Percentiles rank a stretch among this genome's conserved stretches.
Evolutionary conservation across 2,329 filamentous ascomycete species (phyloP).

Genomic region (Cryphonectria parasitica): DNA sequence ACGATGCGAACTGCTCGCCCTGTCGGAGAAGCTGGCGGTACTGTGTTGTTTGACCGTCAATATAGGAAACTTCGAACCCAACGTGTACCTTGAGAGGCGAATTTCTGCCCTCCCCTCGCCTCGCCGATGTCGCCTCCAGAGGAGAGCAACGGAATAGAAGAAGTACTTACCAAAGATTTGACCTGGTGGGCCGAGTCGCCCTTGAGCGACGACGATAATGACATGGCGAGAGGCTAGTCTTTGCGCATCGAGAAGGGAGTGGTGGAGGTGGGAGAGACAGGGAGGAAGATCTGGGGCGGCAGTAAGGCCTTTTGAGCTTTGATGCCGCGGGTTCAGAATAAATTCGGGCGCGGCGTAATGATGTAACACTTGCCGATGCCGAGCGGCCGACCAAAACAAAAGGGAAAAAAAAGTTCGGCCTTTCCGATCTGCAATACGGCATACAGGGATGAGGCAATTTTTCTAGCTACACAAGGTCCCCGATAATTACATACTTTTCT

Average conservation of each 20-base stretch:
- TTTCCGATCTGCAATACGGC: slow-evolving; percentile 15
- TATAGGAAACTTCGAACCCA: slow-evolving; percentile 15
- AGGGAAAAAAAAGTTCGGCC: slow-evolving; percentile 22
- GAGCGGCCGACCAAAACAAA: slow-evolving; percentile 19
- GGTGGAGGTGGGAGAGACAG: background rate
- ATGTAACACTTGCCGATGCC: slow-evolving; percentile 29
- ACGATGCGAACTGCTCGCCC: slow-evolving; percentile 83
- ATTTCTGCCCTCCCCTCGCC: background rate
- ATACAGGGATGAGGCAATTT: background rate
- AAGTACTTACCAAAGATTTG: slow-evolving; percentile 55
- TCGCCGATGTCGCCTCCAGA: background rate
- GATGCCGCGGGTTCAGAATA: slow-evolving; percentile 18
- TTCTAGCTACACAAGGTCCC: background rate
- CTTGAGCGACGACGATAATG: slow-evolving; percentile 43
- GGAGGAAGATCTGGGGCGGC: slow-evolving; percentile 6
- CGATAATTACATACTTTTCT: background rate
- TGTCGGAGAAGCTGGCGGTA: slow-evolving; percentile 92
- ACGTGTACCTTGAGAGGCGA: background rate
- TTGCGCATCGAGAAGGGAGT: slow-evolving; percentile 18
- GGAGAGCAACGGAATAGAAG: slow-evolving; percentile 27
- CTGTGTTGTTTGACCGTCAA: slow-evolving; percentile 48
- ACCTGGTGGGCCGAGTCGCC: slow-evolving; percentile 62
- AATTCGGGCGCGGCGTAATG: slow-evolving; percentile 26
- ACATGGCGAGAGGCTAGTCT: slow-evolving; percentile 29
- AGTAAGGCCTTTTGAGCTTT: slow-evolving; percentile 3